Conservation (phyloP, 2,329 filamentous ascomycete species). For the Thermomyces lanuginosus region DNA sequence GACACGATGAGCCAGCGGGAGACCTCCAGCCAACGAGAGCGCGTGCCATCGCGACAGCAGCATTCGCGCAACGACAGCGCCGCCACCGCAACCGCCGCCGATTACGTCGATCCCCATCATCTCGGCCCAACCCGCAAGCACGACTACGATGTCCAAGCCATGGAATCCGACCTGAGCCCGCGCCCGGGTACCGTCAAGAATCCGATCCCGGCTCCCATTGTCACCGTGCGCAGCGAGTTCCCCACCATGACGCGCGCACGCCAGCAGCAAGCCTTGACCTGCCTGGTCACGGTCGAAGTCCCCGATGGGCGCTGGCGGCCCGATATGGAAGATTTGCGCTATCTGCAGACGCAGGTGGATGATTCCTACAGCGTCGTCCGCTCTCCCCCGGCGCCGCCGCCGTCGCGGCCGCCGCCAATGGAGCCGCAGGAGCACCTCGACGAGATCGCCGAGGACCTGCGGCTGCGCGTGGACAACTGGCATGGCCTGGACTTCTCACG, state of each 20-base stretch:
- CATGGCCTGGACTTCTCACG: conserved; percentile 84
- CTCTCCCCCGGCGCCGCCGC: conserved; percentile 26
- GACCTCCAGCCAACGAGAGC: conserved; percentile 25
- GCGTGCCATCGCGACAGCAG: conserved; percentile 26
- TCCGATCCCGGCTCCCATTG: conserved; percentile 73
- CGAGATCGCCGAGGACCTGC: conserved; percentile 67
- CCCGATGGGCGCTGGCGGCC: conserved; percentile 82
- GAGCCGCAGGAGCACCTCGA: conserved; percentile 63
- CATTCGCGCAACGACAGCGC: conserved; percentile 69
- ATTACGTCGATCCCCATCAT: conserved; percentile 62
- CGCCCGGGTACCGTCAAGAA: conserved; percentile 54
- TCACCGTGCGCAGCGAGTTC: conserved; percentile 94
- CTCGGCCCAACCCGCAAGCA: conserved; percentile 54
- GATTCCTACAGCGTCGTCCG: conserved; percentile 38
- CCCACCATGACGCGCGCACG: conserved; percentile 82
- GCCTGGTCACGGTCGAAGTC: conserved; percentile 84
- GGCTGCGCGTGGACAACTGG: conserved; percentile 91
- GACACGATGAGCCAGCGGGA: conserved; percentile 19
- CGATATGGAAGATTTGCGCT: conserved; percentile 59
- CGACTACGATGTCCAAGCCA: conserved; percentile 90
- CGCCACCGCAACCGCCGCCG: conserved; percentile 58
- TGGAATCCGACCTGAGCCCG: conserved; percentile 71
- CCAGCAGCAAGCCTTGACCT: conserved; percentile 88
- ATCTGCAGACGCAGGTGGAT: conserved; percentile 29
- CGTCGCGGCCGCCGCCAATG: conserved; percentile 49